A percentile compares a stretch with the other conserved stretches of the same genome.
These are phyloP conservation scores for Chlamydomonas sphaeroides DNA, from an alignment of 139 green algal species.

Conservation along the genomic window DNA sequence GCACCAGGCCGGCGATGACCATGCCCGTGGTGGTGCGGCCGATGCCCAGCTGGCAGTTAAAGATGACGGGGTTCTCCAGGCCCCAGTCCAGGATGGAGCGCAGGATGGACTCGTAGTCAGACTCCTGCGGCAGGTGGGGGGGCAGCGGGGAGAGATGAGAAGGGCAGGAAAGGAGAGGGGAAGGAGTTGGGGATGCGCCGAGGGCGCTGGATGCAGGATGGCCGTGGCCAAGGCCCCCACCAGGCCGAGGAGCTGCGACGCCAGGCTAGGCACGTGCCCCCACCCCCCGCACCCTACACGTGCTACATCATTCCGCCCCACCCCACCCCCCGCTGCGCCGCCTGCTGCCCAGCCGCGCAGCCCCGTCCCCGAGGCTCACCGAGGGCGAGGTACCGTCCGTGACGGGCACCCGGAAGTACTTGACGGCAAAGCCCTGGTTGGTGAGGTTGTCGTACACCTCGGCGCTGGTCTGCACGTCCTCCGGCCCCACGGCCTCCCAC, in stretches of 20 bases:
- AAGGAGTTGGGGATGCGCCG: too few species aligned
- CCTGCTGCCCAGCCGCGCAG: neutral
- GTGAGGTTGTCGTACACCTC: constrained; percentile 73
- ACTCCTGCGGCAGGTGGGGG: constrained; percentile 30
- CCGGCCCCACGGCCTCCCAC: constrained; percentile 73
- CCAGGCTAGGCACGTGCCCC: too few species aligned
- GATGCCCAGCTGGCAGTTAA: constrained; percentile 93
- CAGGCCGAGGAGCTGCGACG: too few species aligned
- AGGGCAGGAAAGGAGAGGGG: neutral
- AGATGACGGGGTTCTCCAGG: constrained; percentile 72
- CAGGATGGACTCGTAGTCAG: constrained; percentile 74
- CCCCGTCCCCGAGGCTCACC: neutral
- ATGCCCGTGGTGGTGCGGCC: constrained; percentile 94
- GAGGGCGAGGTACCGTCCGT: constrained; percentile 84
- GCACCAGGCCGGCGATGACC: constrained; percentile 85
- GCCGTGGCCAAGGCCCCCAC: too few species aligned
- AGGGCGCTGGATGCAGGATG: too few species aligned
- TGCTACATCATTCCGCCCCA: neutral
- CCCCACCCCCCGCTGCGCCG: neutral
- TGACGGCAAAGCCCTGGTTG: constrained; percentile 66
- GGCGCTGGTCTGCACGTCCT: constrained; percentile 76
- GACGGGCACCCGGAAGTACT: constrained; percentile 82
- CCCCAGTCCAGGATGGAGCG: constrained; percentile 48
- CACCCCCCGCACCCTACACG: neutral
- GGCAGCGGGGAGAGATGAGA: too few species aligned